Evolutionary conservation across 352 stramenopile genomes (phyloP), one percentile per base, ranked within the genome.

Genomic region (Phytophthora sp.): DNA sequence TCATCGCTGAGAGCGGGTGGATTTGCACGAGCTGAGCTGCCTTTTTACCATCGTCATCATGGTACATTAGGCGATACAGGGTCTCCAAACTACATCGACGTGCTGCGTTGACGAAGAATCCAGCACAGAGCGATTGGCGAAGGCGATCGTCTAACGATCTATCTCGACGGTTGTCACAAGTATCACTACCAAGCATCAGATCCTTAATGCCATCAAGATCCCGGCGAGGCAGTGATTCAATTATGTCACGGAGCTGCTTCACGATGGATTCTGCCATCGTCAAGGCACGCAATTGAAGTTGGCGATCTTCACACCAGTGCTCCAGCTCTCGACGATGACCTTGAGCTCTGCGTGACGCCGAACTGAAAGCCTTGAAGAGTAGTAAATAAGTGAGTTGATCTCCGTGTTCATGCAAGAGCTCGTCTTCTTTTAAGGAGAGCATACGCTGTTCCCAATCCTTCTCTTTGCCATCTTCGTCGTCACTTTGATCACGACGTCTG

Each of bases 41-140:
- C n/a, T 59, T 63, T 12, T 49, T 57, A 1, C 26, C 61, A 41
- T 64, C 41, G 5, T 68, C 39, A 7, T 72, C 57, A 4, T 54
- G 38, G 13, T 73, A 32, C 32, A 79, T 23, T 17, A 76, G 38
- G 9, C 84, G 76, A 61, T 89, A 94, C 9, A 92, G 74, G 0
- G 76, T 80, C 43, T 91, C 79, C 21, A 75, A 43, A n/a, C 80
- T 82, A 50, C 83, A 92, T 28, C 76, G 75, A 1, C 71, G 73
- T 17, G 76, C 79, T 9, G 75, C 80, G 51, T 94, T 82, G 44
- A 80, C 72, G 51, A 90, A 91, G 58, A 90, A 89, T 2, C 85
- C 85, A 3, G 85, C 76, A 26, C 81, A 91, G 15, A 89, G 62
- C 55, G 59, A 35, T 56, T 72, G 70, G 5, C 74, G 70, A 28